These are phyloP conservation scores for Trametes hirsuta DNA, from an alignment of 1,284 basidiomycete genomes.

Conservation along the genomic window DNA sequence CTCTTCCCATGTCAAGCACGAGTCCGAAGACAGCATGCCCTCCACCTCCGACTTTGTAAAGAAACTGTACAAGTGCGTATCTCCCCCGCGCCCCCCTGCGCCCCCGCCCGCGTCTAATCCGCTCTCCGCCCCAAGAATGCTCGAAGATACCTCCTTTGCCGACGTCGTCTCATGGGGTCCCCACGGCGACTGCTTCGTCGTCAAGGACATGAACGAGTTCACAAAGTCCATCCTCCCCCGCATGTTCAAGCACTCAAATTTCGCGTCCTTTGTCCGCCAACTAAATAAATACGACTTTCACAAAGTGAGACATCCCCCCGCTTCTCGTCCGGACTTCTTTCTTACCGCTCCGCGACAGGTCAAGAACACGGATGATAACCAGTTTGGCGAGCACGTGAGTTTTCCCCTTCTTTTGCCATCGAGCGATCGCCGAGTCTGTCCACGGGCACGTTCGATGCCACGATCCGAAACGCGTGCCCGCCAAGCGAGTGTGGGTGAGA, in stretches of 20 bases:
- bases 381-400: slow-evolving; percentile 79
- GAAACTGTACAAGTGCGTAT: slow-evolving; percentile 87
- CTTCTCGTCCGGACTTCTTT: background rate
- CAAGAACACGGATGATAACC: slow-evolving; percentile 80
- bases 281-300: slow-evolving; percentile 99
- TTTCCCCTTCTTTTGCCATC: slow-evolving; percentile 3
- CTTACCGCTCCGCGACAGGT: slow-evolving; percentile 42
- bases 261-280: slow-evolving; percentile 92
- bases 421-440: slow-evolving; percentile 3
- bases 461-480: slow-evolving; percentile 9
- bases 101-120: slow-evolving; percentile 9
- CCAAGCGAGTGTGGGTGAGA: background rate
- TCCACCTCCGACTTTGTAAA: slow-evolving; percentile 92
- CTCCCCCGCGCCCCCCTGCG: slow-evolving; percentile 6
- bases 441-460: slow-evolving; percentile 7
- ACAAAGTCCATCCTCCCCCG: slow-evolving; percentile 92
- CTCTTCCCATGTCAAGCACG: slow-evolving; percentile 35
- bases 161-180: slow-evolving; percentile 88
- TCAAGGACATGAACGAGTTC: slow-evolving; percentile 99
- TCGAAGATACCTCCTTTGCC: slow-evolving; percentile 78
- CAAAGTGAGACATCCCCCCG: slow-evolving; percentile 61
- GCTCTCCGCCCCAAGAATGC: slow-evolving; percentile 62
- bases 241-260: slow-evolving; percentile 98
- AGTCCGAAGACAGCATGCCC: slow-evolving; percentile 65
- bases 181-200: slow-evolving; percentile 89